These are phyloP conservation scores for Penicillium sp. DNA, from an alignment of 2,329 filamentous ascomycete species.

Conservation along the genomic window DNA sequence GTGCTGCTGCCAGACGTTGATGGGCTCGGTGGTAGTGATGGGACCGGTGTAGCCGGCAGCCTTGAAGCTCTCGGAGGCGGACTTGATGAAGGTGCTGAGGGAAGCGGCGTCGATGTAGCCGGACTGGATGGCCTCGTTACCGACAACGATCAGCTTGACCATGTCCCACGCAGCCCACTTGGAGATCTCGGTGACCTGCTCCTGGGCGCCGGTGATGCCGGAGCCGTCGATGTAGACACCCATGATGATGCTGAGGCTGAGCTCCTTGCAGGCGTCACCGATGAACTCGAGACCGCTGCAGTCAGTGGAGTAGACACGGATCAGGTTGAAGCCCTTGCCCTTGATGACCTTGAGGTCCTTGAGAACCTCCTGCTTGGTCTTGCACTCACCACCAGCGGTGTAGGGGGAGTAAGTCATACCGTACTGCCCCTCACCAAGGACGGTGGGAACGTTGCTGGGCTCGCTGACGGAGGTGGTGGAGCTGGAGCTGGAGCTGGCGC, in stretches of 20 bases:
- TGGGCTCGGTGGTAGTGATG: constrained; percentile 82
- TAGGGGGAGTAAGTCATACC: constrained; percentile 82
- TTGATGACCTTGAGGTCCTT: constrained; percentile 63
- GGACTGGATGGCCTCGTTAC: constrained; percentile 87
- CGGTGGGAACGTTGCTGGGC: constrained; percentile 9
- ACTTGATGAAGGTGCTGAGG: constrained; percentile 68
- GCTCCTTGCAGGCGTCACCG: constrained; percentile 62
- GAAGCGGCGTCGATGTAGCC: constrained; percentile 61
- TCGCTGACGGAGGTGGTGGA: constrained; percentile 17
- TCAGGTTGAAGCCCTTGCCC: constrained; percentile 61
- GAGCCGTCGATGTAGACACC: constrained; percentile 77
- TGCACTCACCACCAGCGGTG: constrained; percentile 59
- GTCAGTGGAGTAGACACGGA: constrained; percentile 90
- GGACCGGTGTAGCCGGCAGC: constrained; percentile 67
- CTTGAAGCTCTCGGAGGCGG: constrained; percentile 57
- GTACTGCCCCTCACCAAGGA: constrained; percentile 53
- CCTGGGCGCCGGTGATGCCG: constrained; percentile 60
- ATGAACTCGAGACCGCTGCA: constrained; percentile 77
- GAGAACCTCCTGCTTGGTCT: constrained; percentile 57
- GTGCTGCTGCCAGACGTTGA: constrained; percentile 69
- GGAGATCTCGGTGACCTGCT: constrained; percentile 72
- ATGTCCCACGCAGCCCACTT: constrained; percentile 70
- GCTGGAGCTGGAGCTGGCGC: constrained; percentile 9
- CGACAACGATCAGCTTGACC: constrained; percentile 77
- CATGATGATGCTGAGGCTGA: constrained; percentile 75